Conservation (phyloP, 176 grass and related monocot species). For the Elymus sibiricus region DNA sequence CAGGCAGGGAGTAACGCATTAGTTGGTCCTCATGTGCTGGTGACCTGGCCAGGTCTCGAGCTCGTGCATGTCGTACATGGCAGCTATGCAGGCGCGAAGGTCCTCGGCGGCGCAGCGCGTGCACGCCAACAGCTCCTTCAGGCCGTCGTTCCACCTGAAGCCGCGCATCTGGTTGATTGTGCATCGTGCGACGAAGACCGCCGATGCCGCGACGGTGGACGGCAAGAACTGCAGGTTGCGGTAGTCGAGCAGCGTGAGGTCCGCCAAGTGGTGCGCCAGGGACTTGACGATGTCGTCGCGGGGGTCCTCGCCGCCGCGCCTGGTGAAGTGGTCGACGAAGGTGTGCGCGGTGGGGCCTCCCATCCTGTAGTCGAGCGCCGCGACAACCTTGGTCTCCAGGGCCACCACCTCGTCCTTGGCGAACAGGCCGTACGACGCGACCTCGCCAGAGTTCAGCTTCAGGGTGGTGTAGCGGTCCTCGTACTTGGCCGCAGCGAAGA, state of each 20-base stretch:
- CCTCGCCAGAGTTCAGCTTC: background rate
- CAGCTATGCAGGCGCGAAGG: too few relatives aligned
- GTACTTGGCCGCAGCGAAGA: background rate
- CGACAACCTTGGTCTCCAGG: background rate
- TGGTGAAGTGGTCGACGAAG: background rate
- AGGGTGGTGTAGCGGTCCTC: background rate
- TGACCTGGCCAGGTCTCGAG: too few relatives aligned
- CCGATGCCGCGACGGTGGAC: background rate
- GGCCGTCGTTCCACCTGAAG: background rate
- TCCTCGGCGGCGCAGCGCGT: too few relatives aligned
- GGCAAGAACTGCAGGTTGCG: background rate
- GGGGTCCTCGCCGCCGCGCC: too few relatives aligned
- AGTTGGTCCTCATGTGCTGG: too few relatives aligned
- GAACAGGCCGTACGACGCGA: background rate
- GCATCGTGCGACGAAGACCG: background rate
- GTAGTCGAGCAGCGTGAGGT: background rate
- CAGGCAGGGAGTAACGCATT: too few relatives aligned
- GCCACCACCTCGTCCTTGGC: background rate
- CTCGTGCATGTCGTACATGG: too few relatives aligned
- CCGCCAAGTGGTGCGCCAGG: background rate
- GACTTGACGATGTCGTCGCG: background rate
- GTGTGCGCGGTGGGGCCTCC: background rate
- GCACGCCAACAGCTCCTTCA: background rate
- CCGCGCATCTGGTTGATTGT: background rate
- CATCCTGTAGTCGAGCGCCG: background rate